phyloP scores from a whole-genome alignment of 257 asterid genomes.

The Solanum stenotomum region DNA sequence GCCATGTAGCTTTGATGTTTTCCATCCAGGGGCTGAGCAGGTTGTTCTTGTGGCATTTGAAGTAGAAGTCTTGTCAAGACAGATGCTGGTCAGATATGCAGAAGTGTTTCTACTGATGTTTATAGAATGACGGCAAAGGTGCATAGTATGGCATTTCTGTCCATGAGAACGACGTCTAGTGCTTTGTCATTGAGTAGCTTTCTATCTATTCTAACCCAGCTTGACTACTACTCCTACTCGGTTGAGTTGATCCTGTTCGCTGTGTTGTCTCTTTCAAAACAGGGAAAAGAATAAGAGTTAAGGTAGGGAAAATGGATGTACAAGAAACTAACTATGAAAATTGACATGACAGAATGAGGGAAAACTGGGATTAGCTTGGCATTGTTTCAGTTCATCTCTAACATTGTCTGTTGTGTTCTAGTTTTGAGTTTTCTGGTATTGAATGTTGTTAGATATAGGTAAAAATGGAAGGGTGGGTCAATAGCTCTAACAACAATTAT shows the following conservation, averaged over 20 bases:
- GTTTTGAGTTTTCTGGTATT: neutral
- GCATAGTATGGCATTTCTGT: neutral
- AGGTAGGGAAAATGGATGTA: neutral
- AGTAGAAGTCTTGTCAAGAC: neutral
- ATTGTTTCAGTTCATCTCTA: neutral
- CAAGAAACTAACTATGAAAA: neutral
- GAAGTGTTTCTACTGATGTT: neutral
- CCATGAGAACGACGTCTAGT: neutral
- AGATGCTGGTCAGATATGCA: neutral
- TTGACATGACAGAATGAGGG: neutral
- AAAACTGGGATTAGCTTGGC: neutral
- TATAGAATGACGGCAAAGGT: neutral
- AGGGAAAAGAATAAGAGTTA: neutral
- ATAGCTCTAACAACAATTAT: neutral
- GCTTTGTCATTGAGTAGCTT: neutral
- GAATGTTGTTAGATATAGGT: neutral
- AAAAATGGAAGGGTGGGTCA: neutral
- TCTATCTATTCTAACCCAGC: neutral
- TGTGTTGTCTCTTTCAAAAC: neutral
- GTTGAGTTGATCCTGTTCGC: neutral
- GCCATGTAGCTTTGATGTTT: neutral
- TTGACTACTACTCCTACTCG: neutral
- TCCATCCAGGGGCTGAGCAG: neutral
- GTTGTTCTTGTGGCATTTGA: neutral
- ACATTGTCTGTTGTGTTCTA: neutral